A percentile compares a stretch with the other conserved stretches of the same genome.
Conservation (phyloP, 2,329 filamentous ascomycete species). For the Curvularia sp. region DNA sequence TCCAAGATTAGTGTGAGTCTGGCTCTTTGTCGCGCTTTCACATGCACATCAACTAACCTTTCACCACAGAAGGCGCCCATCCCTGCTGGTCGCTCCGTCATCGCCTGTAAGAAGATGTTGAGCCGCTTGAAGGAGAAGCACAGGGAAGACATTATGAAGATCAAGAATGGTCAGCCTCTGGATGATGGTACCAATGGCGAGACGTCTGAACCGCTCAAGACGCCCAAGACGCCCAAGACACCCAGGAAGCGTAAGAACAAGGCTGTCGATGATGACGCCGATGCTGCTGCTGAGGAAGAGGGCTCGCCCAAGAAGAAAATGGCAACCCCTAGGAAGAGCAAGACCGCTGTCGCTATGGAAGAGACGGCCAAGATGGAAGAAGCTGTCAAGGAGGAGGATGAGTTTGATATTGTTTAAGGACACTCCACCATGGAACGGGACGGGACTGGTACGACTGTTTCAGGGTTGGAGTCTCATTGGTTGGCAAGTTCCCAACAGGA, state of each 20-base stretch:
- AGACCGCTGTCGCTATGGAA: slow-evolving; percentile 9
- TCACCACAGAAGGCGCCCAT: slow-evolving; percentile 27
- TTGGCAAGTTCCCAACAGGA: neutral
- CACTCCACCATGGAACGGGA: neutral
- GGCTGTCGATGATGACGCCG: neutral
- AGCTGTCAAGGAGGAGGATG: slow-evolving; percentile 4
- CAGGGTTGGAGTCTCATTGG: neutral
- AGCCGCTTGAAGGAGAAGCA: slow-evolving; percentile 35
- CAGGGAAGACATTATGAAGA: slow-evolving; percentile 34
- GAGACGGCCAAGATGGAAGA: slow-evolving; percentile 9
- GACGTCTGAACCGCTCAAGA: slow-evolving; percentile 15
- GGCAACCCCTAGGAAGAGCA: slow-evolving; percentile 20
- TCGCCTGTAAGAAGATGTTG: slow-evolving; percentile 38
- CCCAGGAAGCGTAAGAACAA: slow-evolving; percentile 32
- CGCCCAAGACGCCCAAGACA: slow-evolving; percentile 17
- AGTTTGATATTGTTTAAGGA: neutral
- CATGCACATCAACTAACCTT: slow-evolving; percentile 12
- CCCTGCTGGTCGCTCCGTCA: slow-evolving; percentile 30
- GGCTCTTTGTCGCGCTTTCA: neutral
- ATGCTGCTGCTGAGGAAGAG: neutral
- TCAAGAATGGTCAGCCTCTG: slow-evolving; percentile 21
- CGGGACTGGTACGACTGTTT: neutral
- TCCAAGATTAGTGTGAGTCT: slow-evolving; percentile 24
- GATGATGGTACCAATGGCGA: slow-evolving; percentile 8
- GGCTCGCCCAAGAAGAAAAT: slow-evolving; percentile 28